Percentiles rank a stretch among this genome's conserved stretches.
Conservation (phyloP, 768 basidiomycete species). For the Lactarius hatsudake region DNA sequence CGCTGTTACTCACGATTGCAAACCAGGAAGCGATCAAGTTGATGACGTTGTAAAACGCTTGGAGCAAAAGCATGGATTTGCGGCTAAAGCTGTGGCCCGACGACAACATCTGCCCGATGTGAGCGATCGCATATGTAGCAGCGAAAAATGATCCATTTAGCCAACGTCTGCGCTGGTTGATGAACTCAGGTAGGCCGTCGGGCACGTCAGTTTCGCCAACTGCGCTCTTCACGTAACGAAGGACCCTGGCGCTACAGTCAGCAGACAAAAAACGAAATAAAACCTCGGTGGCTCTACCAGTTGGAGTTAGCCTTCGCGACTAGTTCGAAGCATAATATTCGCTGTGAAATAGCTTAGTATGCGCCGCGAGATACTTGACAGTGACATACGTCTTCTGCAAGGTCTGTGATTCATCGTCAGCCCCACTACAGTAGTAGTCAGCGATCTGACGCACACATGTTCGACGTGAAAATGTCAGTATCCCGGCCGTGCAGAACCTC, state of each 20-base stretch:
- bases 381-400: conserved; percentile 78
- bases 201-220: conserved; percentile 94
- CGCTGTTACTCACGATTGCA: conserved; percentile 58
- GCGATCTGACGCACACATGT: conserved; percentile 71
- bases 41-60: conserved; percentile 84
- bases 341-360: conserved; percentile 45
- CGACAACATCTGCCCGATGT: conserved; percentile 72
- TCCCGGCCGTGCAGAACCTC: conserved; percentile 81
- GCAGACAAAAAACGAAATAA: conserved; percentile 28
- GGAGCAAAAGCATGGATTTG: conserved; percentile 70
- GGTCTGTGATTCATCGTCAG: conserved; percentile 45
- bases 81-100: conserved; percentile 80
- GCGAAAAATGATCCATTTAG: conserved; percentile 94
- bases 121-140: conserved; percentile 88
- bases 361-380: conserved; percentile 4
- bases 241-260: conserved; percentile 56
- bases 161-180: conserved; percentile 87
- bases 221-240: conserved; percentile 94
- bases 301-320: conserved; percentile 74
- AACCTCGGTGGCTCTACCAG: conserved; percentile 53
- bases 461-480: conserved; percentile 91
- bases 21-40: conserved; percentile 95
- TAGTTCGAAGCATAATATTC: conserved; percentile 79
- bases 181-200: conserved; percentile 89
- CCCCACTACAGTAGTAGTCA: not conserved